phyloP scores from a whole-genome alignment of 139 green algal genomes.

The Axilococcus clingmanii region DNA sequence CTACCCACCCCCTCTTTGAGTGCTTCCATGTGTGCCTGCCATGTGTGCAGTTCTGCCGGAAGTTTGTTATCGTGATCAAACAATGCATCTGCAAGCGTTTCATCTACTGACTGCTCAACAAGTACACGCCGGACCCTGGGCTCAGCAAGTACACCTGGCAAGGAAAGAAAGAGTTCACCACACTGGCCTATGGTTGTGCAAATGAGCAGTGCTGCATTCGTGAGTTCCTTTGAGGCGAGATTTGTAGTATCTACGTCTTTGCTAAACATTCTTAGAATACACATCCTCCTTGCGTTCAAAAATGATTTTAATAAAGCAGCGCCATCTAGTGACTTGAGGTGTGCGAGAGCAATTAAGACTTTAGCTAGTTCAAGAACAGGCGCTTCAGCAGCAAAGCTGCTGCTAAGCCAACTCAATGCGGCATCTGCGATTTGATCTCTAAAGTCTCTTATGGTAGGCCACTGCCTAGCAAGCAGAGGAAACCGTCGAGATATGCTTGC shows the following conservation, averaged over 20 bases:
- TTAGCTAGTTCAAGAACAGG: conserved; percentile 13
- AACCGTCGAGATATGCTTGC: conserved; percentile 47
- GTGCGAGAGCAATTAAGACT: conserved; percentile 11
- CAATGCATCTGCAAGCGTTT: conserved; percentile 36
- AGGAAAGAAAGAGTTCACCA: conserved; percentile 64
- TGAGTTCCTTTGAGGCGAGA: conserved; percentile 1
- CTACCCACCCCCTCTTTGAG: conserved; percentile 22
- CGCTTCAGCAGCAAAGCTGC: conserved; percentile 29
- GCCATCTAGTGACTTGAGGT: conserved; percentile 23
- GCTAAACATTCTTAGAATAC: conserved; percentile 24
- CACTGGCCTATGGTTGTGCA: conserved; percentile 44
- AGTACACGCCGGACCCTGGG: too few species aligned
- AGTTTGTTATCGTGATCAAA: conserved; percentile 17
- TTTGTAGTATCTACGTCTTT: not conserved
- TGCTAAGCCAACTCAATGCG: conserved; percentile 25
- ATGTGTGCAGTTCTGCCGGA: not conserved
- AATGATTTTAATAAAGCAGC: conserved; percentile 37
- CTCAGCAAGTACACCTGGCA: conserved; percentile 5
- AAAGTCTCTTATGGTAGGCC: conserved; percentile 79
- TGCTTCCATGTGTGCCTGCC: conserved; percentile 15
- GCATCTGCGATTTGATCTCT: conserved; percentile 50
- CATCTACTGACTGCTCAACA: conserved; percentile 10
- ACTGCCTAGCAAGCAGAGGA: conserved; percentile 83
- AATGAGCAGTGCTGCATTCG: conserved; percentile 12
- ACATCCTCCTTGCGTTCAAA: conserved; percentile 26